A percentile compares a stretch with the other conserved stretches of the same genome.
These are phyloP conservation scores for Colletotrichum lini DNA, from an alignment of 2,329 filamentous ascomycete species.

Conservation along the genomic window DNA sequence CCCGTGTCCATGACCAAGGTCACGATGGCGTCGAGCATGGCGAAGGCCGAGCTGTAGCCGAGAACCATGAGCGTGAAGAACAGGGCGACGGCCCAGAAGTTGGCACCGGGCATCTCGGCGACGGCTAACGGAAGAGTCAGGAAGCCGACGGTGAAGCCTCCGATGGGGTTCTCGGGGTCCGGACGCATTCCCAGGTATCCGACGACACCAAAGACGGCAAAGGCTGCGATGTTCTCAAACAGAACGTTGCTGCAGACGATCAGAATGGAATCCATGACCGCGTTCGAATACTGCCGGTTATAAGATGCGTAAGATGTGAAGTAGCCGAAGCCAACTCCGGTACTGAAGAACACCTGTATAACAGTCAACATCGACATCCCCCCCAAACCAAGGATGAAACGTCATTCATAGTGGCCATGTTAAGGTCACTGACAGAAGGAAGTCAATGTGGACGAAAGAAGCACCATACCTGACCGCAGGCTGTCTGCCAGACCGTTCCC, in stretches of 20 bases:
- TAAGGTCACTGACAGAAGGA: not conserved
- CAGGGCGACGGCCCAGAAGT: conserved; percentile 71
- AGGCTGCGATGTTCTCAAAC: conserved; percentile 68
- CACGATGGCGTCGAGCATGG: conserved; percentile 70
- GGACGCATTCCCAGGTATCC: conserved; percentile 59
- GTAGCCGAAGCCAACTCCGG: conserved; percentile 71
- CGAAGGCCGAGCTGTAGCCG: conserved; percentile 71
- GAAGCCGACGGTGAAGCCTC: conserved; percentile 71
- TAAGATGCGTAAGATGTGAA: conserved; percentile 73
- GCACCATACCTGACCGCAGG: conserved; percentile 61
- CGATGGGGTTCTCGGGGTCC: conserved; percentile 57
- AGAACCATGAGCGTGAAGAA: conserved; percentile 73
- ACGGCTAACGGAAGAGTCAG: conserved; percentile 71
- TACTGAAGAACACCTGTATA: conserved; percentile 68
- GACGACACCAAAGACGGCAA: conserved; percentile 68
- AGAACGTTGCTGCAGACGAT: conserved; percentile 69
- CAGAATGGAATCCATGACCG: conserved; percentile 70
- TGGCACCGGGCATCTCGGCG: conserved; percentile 68
- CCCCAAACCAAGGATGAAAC: too few species aligned
- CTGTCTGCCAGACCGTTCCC: conserved; percentile 71
- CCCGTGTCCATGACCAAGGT: conserved; percentile 69
- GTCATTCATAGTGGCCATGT: too few species aligned
- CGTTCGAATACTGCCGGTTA: conserved; percentile 70
- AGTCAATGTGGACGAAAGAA: too few species aligned
- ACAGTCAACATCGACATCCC: not conserved